Base-by-base conservation (phyloP, 192 early-diverging fungal genomes). In the Umbelopsis ramanniana region DNA sequence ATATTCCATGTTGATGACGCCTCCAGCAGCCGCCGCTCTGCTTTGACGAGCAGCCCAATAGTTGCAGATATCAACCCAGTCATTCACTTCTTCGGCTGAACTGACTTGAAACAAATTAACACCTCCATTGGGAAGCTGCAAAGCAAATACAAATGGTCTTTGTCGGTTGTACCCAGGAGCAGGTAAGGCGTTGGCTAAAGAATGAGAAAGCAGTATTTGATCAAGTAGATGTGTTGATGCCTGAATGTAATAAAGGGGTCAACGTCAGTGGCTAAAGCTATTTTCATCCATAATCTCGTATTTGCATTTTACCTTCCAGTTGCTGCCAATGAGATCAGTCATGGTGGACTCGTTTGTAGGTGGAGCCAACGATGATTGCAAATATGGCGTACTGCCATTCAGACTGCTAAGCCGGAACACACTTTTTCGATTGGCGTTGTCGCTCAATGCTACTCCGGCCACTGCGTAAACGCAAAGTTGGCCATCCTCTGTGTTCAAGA, bases 61-160 rank as follows among this genome's bases (percentile, higher is more conserved):
- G 79, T 94, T 95, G 67, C 93, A 89, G 52, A 82, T 84, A 0
- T 80, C 77, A 0, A 90, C 87, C 94, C 94, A 95, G 52, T 88
- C 90, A 35, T 88, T 85, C 40, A 93, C 83, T 66, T 89, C 88
- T 23, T 89, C 87, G 52, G 84, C 83, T 1, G 84, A 89, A 17
- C 79, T 78, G 0, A 91, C 86, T 80, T 99, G 95, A 84, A 97
- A 97, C 21, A 98, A 80, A 66, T 95, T 94, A 11, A 93, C 91
- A 21, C 89, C 90, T 7, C 93, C 93, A 69, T 92, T 90, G 0
- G 87, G 82, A 37, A 95, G 83, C 69, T 93, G 92, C 45, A 98
- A 74, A 21, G 93, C 93, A 85, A 98, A 97, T 37, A 94, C 93
- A 75, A 92, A 83, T 53, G 88, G 90, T 40, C 95, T 86, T 29